A percentile compares a stretch with the other conserved stretches of the same genome.
Evolutionary conservation across 2,329 filamentous ascomycete species (phyloP).

Genomic region (Alternaria consortialis): DNA sequence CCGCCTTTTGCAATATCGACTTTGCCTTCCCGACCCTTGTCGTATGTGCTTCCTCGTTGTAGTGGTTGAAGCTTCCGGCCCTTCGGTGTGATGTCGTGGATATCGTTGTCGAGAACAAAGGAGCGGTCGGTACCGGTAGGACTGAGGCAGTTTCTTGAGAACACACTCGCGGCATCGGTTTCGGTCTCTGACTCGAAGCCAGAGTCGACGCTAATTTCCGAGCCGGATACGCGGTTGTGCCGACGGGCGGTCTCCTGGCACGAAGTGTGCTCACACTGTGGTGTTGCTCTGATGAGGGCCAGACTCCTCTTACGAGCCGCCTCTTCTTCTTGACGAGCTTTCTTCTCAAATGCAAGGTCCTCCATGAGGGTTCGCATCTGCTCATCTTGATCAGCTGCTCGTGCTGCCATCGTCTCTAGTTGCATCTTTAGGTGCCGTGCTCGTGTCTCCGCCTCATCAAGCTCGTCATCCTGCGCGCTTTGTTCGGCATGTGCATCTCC

Average conservation of each 20-base stretch:
- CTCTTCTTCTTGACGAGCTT: conserved; percentile 47
- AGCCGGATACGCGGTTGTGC: conserved; percentile 48
- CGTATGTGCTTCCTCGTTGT: conserved; percentile 40
- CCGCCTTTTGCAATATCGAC: conserved; percentile 35
- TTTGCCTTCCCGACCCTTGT: conserved; percentile 56
- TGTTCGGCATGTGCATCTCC: conserved; percentile 63
- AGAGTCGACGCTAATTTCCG: conserved; percentile 59
- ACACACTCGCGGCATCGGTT: conserved; percentile 56
- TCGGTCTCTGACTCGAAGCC: conserved; percentile 68
- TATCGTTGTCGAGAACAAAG: conserved; percentile 48
- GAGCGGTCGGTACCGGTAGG: conserved; percentile 46
- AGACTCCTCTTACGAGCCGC: conserved; percentile 45
- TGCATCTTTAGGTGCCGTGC: conserved; percentile 67
- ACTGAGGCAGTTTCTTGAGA: conserved; percentile 51
- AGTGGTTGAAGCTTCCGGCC: conserved; percentile 43
- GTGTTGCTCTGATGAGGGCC: conserved; percentile 36
- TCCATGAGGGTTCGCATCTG: conserved; percentile 56
- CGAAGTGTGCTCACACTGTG: conserved; percentile 26
- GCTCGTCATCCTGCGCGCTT: conserved; percentile 67
- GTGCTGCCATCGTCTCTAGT: conserved; percentile 67
- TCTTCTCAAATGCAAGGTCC: conserved; percentile 47
- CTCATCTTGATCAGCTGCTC: conserved; percentile 64
- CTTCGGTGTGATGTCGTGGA: conserved; percentile 40
- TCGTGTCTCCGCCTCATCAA: conserved; percentile 67
- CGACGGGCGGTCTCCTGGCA: conserved; percentile 32